Evolutionary conservation across 2,329 filamentous ascomycete genomes (phyloP), one percentile per base, ranked within the genome.

Genomic region (Elsinoe necatrix): DNA sequence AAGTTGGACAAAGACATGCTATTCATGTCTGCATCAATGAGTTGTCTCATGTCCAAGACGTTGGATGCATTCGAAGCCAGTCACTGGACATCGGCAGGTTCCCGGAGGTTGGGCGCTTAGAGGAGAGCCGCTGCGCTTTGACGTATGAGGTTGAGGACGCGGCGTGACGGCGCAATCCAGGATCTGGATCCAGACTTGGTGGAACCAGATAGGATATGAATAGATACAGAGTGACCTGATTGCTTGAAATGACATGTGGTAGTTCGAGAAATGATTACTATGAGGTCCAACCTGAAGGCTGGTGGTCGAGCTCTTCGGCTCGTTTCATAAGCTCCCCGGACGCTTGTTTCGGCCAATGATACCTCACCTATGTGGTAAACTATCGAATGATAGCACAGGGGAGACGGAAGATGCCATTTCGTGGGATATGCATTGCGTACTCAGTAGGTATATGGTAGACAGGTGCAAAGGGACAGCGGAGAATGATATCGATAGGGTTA

Each of bases 81-180:
- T 52, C 34, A 25, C 31, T 52, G 48, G 48, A 4, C 48, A 39
- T 52, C 48, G 48, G 48, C 48, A 52, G 16, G 31, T 42, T 47
- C 41, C 54, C n/a, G 27, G 29, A 23, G 25, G 54, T 25, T 56
- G 54, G 54, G 54, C 54, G 54, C 54, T 56, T 56, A 56, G 12
- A 56, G 39, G 8, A 42, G 39, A 45, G 41, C 54, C 52, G 52
- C 52, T 55, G 52, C 52, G 52, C 52, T 55, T 55, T 42, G 52
- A 52, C 31, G 48, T 25, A 16, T 25, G 31, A 52, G 20, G 48
- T 52, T 39, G 31, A 37, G 16, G 12, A 37, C 29, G 29, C 25
- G 48, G 48, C 34, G 18, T 37, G 31, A 37, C 39, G 4, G 29
- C 37, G 48, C 31, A 52, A 39, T 37, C n/a, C 48, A 35, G 34